phyloP scores from a whole-genome alignment of 176 grass and related monocot genomes.

The Phyllostachys edulis region DNA sequence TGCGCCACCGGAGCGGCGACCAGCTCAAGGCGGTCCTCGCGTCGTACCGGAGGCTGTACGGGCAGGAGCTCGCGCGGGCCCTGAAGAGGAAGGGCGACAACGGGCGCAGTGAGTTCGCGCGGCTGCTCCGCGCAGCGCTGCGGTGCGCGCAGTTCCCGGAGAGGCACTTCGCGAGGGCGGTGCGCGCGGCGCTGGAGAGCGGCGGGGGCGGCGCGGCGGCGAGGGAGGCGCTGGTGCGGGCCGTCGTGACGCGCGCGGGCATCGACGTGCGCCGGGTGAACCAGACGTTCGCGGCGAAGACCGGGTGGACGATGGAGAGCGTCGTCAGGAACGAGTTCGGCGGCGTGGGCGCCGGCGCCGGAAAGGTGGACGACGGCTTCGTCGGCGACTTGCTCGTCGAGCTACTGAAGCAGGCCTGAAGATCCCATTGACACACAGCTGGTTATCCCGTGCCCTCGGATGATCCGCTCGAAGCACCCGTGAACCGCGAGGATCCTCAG shows the following conservation, averaged over 20 bases:
- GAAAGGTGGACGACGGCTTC: slow-evolving; percentile 5
- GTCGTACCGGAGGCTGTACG: slow-evolving; percentile 50
- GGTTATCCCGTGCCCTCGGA: neutral
- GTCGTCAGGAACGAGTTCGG: slow-evolving; percentile 48
- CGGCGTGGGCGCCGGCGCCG: neutral
- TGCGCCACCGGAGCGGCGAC: slow-evolving; percentile 36
- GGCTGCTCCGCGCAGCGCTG: slow-evolving; percentile 15
- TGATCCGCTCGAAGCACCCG: neutral
- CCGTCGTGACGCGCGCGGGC: slow-evolving; percentile 26
- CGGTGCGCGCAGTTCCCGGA: slow-evolving; percentile 43
- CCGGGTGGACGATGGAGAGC: slow-evolving; percentile 48
- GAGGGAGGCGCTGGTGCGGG: slow-evolving; percentile 8
- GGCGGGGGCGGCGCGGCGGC: neutral
- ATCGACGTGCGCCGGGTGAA: slow-evolving; percentile 43
- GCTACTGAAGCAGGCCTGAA: slow-evolving; percentile 23
- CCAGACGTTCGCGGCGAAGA: slow-evolving; percentile 32
- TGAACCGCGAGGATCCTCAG: too few relatives aligned
- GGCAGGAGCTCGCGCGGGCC: slow-evolving; percentile 42
- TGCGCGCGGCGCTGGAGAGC: neutral
- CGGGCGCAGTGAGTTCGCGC: slow-evolving; percentile 17
- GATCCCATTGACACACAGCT: neutral
- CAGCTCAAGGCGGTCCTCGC: slow-evolving; percentile 28
- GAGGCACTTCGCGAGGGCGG: slow-evolving; percentile 42
- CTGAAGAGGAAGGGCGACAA: slow-evolving; percentile 31
- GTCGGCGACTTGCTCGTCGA: slow-evolving; percentile 47